These are phyloP conservation scores for Dimargaris cristalligena DNA, from an alignment of 192 early-diverging fungal genomes.

Conservation along the genomic window DNA sequence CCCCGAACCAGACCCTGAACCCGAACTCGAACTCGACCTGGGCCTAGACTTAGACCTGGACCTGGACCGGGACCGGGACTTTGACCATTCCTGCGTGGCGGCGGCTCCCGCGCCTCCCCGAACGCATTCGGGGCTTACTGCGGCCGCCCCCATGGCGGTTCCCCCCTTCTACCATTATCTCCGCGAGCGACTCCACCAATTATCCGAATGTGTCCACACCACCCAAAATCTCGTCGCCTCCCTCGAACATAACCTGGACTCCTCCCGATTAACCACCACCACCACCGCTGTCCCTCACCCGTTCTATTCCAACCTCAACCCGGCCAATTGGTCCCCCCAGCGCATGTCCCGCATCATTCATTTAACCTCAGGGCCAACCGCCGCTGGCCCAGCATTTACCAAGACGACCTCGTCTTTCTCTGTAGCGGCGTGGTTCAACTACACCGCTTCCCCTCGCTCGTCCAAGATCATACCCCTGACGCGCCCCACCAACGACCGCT, in stretches of 20 bases:
- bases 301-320: background rate
- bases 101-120: too few species aligned
- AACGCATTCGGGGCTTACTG: background rate
- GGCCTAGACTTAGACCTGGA: background rate
- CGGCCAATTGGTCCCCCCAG: background rate
- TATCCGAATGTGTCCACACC: background rate
- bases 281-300: background rate
- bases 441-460: too few species aligned
- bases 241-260: background rate
- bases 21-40: background rate
- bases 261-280: background rate
- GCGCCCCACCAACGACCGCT: too few species aligned
- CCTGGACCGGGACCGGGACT: background rate
- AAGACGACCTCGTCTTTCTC: background rate
- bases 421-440: too few species aligned
- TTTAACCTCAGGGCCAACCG: background rate
- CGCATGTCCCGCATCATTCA: background rate
- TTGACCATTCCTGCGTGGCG: background rate
- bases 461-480: too few species aligned
- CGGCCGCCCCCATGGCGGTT: background rate
- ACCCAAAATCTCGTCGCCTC: background rate
- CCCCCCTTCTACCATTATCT: background rate
- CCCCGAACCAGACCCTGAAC: background rate
- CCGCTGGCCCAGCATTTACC: too few species aligned
- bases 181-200: background rate